Base-by-base conservation (phyloP, 2,329 filamentous ascomycete species). In the Macrophomina pseudophaseolina region DNA sequence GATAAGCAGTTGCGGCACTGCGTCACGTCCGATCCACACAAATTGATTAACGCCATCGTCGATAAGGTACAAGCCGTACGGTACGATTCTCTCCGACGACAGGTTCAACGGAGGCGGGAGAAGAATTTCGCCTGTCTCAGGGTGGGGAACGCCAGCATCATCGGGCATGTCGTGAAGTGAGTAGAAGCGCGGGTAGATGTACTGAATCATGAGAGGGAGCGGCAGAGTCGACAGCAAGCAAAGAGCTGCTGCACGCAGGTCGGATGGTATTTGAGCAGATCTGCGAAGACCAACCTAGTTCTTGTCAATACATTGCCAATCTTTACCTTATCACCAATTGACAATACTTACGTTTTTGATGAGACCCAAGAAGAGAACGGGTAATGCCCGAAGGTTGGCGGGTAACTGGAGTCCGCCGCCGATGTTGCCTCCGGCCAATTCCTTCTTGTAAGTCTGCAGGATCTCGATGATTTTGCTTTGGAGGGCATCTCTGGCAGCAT, bases 31-130 rank as follows among this genome's bases (percentile, higher is more conserved):
- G 23, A 98, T 86, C 95, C 95, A 99, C 56, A 99, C 81, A 85
- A 99, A 99, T 78, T 99, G 95, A 5, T 93, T 97, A 80, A 97
- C 94, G 2, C 94, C 94, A 74, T 99, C 95, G 73, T 99, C 95
- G 73, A 99, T 95, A 67, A 99, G 86, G 79, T 99, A 99, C 18
- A 99, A 83, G 33, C 95, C 95, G 75, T 96, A 97, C 0, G 93
- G 87, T 3, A 93, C 92, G 59, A 99, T 87, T 54, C 91, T 88
- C 78, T 94, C 93, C 1, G 94, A 97, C 3, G 93, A 93, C 67
- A 98, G 85, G 78, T 97, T 97, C 74, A 92, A 73, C 0, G 92
- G 85, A 4, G 92, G 92, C 30, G 95, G 95, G 65, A 99, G 88
- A 59, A 92, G 86, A 70, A 97, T 97, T 74, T 96, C 92, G 73